Base-by-base conservation (phyloP, 2,329 filamentous ascomycete species). In the Beauveria sp. region DNA sequence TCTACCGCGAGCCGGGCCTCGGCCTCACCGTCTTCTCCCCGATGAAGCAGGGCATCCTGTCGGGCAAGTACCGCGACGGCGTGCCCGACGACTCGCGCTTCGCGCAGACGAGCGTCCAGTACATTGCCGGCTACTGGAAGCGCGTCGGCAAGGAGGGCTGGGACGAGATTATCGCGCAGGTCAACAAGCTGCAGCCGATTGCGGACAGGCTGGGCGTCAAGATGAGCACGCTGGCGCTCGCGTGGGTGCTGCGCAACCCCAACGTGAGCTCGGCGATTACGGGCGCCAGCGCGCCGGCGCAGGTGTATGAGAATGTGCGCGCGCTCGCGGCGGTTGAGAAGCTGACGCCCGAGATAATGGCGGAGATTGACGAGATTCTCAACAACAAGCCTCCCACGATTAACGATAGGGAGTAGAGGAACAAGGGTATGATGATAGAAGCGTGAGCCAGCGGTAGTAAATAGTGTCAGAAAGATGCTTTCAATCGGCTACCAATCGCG, bases 51-150 rank as follows among this genome's bases (percentile, higher is more conserved):
- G 86, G 86, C 22, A 78, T 88, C 63, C 74, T 89, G 64, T 85
- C 84, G 0, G 87, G 86, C 52, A 89, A 89, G 73, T 89, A 89
- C 74, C 86, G 84, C 70, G 75, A 86, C 66, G 83, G 83, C 31
- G 82, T 87, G 46, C 84, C 85, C 5, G 74, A 80, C 4, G 81
- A 81, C 64, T 85, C 82, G n/a, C 77, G 87, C 31, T 77, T 87
- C 62, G 80, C 80, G 14, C 78, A 80, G 67, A 79, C 79, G 48
- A 76, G 81, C 57, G 79, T 87, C 64, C 77, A 80, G 58, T 87
- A 81, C 69, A 78, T 87, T 66, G 74, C 79, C 63, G 77, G 79
- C 43, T 81, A 75, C 72, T 80, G 79, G 78, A 75, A 81, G 71
- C 71, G 76, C 40, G 82, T 79, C 12, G 76, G 76, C 62, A 76